Evolutionary conservation across 192 early-diverging fungal genomes (phyloP), one percentile per base, ranked within the genome.

Genomic region (Coemansia sp.): DNA sequence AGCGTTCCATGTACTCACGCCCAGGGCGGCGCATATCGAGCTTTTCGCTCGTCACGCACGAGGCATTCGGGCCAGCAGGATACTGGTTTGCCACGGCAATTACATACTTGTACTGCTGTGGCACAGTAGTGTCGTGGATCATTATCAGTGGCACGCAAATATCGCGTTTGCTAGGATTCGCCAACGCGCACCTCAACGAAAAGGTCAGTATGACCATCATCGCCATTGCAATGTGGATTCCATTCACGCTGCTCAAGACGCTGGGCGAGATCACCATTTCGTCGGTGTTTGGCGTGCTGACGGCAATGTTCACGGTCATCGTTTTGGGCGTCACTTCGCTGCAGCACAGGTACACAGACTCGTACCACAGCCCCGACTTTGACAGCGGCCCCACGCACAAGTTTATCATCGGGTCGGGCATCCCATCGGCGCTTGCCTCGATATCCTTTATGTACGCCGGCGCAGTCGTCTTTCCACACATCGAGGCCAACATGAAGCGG

Each of bases 381-480:
- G 59, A 46, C 29, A 39, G 53, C 10, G 54, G 5, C 8, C 69
- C 79, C n/a, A 68, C 50, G 8, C 85, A 89, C 61, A 58, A 69
- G 32, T 60, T 59, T 33, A 84, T 92, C 11, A 83, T 86, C 26
- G 85, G 85, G 48, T 71, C 77, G n/a, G 85, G 85, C 54, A 82
- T 95, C 44, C 90, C 91, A 21, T 83, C 84, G 6, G 87, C 90
- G 0, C 59, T 95, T 6, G 88, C 88, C 1, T 89, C 90, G 1
- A 88, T 95, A 63, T 86, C 85, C 14, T 92, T 95, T 73, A 87
- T 86, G 65, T 95, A 87, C 59, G 83, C 88, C n/a, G 91, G 91
- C 39, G 90, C 91, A 50, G 88, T 85, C 7, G 87, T 90, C 9
- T 93, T 92, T 69, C 88, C 91, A 24, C 87, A 93, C 50, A 87